These are phyloP conservation scores for Coprinopsis cinerea DNA, from an alignment of 768 basidiomycete genomes.

Conservation along the genomic window DNA sequence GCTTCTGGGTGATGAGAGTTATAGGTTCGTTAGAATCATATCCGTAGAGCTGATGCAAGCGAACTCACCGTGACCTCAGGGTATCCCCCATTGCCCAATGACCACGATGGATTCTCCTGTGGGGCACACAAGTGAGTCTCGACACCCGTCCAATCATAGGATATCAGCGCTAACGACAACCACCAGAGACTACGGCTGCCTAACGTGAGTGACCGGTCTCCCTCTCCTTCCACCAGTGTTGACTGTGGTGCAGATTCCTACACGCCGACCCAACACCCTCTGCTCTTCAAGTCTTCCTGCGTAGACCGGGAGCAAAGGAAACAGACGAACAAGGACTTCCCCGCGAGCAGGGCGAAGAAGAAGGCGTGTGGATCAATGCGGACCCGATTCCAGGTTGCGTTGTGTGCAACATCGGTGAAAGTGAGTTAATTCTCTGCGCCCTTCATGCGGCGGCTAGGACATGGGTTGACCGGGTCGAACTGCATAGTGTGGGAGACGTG, in stretches of 20 bases:
- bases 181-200: constrained; percentile 88
- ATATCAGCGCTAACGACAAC: too few relatives aligned
- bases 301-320: constrained; percentile 29
- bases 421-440: constrained; percentile 40
- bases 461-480: not conserved
- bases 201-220: constrained; percentile 50
- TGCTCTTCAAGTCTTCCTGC: constrained; percentile 79
- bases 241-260: constrained; percentile 54
- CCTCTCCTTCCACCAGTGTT: not conserved
- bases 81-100: constrained; percentile 79
- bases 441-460: too few relatives aligned
- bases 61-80: constrained; percentile 32
- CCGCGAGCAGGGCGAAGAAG: constrained; percentile 46
- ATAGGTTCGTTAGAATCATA: constrained; percentile 54
- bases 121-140: constrained; percentile 78
- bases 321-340: constrained; percentile 32
- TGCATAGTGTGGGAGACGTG: constrained; percentile 84
- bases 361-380: constrained; percentile 76
- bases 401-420: constrained; percentile 91
- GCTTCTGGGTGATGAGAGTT: constrained; percentile 86
- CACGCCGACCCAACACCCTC: constrained; percentile 73
- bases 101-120: constrained; percentile 81
- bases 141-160: too few relatives aligned
- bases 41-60: not conserved
- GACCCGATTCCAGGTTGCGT: constrained; percentile 80